Percentiles rank a stretch among this genome's conserved stretches.
phyloP scores from a whole-genome alignment of 345 rosid genomes.

The Pistacia atlantica region DNA sequence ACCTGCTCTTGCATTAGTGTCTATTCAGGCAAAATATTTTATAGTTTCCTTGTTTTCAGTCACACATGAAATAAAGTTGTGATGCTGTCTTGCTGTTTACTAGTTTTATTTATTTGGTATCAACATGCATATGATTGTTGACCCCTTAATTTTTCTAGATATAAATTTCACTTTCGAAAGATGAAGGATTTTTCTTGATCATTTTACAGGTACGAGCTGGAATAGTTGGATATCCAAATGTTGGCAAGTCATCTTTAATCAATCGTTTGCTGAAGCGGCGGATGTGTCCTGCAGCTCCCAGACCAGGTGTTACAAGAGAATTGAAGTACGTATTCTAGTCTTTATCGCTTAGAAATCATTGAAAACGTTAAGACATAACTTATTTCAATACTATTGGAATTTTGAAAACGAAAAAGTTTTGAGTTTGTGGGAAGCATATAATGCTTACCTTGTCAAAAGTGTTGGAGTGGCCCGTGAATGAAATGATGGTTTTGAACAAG shows the following conservation, averaged over 20 bases:
- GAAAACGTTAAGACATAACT: neutral
- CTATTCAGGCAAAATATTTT: neutral
- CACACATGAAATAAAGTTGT: neutral
- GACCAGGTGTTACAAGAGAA: conserved; percentile 94
- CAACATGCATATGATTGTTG: conserved; percentile 2
- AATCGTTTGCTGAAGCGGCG: conserved; percentile 89
- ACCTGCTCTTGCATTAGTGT: neutral
- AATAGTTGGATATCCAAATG: conserved; percentile 95
- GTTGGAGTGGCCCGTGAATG: conserved; percentile 4
- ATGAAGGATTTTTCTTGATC: neutral
- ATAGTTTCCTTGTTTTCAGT: neutral
- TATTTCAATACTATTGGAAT: neutral
- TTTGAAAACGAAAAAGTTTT: neutral
- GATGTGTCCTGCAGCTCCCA: conserved; percentile 90
- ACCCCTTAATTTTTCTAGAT: neutral
- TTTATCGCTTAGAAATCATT: neutral
- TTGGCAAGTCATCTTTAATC: conserved; percentile 92
- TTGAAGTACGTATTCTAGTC: conserved; percentile 52
- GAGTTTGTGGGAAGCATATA: neutral
- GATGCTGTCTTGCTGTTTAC: neutral
- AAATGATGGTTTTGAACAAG: neutral
- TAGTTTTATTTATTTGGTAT: neutral
- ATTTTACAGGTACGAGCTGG: conserved; percentile 85
- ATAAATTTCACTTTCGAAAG: neutral
- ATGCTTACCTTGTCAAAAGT: neutral